Conservation (phyloP, 768 basidiomycete species). For the Exidia glandulosa region DNA sequence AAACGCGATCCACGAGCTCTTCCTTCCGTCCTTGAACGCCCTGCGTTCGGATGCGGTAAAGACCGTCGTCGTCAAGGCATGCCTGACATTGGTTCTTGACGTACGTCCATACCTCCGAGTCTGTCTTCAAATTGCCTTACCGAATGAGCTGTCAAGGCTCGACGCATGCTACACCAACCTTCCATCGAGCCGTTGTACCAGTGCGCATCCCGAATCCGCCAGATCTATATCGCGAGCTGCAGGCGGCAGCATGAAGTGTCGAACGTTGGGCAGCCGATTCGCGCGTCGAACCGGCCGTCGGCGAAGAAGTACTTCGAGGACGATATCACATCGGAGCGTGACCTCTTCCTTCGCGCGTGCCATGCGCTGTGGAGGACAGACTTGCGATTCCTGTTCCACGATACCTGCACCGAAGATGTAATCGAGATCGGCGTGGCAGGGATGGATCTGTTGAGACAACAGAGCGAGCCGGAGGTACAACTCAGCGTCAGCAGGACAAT, state of each 20-base stretch:
- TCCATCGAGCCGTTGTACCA: constrained; percentile 1
- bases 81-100: constrained; percentile 56
- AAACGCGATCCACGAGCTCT: constrained; percentile 49
- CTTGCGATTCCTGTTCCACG: constrained; percentile 42
- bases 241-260: neutral
- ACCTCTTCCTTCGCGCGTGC: constrained; percentile 59
- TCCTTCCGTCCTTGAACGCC: constrained; percentile 56
- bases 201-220: neutral
- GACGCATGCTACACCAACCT: constrained; percentile 1
- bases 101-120: constrained; percentile 29
- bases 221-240: neutral
- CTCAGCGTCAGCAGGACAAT: no score
- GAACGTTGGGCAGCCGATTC: neutral
- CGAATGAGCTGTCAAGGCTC: no score
- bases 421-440: neutral
- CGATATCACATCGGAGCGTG: constrained; percentile 23
- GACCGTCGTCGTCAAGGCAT: constrained; percentile 64
- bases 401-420: constrained; percentile 30
- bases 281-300: neutral
- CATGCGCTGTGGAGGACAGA: constrained; percentile 56
- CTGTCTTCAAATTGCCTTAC: no score
- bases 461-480: constrained; percentile 1
- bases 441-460: neutral
- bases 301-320: constrained; percentile 7
- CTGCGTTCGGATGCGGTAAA: constrained; percentile 76